Conservation (phyloP, 345 rosid genomes). For the Gossypium anomalum region DNA sequence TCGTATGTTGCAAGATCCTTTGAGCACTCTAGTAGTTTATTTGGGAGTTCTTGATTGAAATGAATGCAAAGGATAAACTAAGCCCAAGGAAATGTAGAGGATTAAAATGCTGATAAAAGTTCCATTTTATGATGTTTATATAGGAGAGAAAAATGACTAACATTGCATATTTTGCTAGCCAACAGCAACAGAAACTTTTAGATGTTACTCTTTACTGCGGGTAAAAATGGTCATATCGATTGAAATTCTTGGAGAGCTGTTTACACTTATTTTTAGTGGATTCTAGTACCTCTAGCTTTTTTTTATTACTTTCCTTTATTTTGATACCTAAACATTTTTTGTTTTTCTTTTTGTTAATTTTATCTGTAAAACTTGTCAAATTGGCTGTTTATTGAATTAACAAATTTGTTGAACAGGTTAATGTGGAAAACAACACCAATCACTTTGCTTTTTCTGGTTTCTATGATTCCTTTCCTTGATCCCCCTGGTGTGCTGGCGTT, state of each 20-base stretch:
- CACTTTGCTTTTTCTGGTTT: conserved; percentile 72
- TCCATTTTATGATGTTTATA: neutral
- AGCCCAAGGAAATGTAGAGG: neutral
- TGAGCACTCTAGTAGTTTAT: neutral
- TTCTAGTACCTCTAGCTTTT: neutral
- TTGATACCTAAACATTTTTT: neutral
- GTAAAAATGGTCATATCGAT: neutral
- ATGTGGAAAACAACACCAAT: conserved; percentile 99
- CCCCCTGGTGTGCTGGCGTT: conserved; percentile 82
- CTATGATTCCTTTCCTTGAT: conserved; percentile 84
- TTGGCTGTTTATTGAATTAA: neutral
- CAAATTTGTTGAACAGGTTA: conserved; percentile 47
- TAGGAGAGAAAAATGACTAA: neutral
- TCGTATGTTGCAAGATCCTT: conserved; percentile 51
- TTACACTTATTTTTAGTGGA: neutral
- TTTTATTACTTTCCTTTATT: neutral
- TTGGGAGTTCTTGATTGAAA: neutral
- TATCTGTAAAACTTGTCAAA: neutral
- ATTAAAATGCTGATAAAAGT: neutral
- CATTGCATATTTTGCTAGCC: neutral
- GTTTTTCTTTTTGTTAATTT: neutral
- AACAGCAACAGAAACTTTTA: neutral
- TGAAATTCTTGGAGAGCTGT: neutral
- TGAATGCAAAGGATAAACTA: neutral
- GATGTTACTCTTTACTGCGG: neutral